Evolutionary conservation across 495 filamentous ascomycete species (phyloP), one percentile per base, ranked within the genome.

Genomic region (Penicillium chermesinum): DNA sequence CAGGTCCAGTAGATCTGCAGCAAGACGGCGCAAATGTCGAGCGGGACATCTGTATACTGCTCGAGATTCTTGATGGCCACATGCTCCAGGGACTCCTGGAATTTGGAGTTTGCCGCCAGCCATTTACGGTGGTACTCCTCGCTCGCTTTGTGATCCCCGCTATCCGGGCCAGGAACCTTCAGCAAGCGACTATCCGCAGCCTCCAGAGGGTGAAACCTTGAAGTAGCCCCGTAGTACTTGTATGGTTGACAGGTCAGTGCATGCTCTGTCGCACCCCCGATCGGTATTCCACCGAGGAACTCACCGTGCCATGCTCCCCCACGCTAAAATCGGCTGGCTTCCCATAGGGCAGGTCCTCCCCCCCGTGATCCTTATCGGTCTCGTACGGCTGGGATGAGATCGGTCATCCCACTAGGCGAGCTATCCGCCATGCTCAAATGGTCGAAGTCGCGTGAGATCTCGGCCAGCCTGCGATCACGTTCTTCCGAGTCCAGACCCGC

Each of bases 1-100:
- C 49, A 52, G 13, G 49, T 41, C 49, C 49, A 52, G 37, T 46
- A 52, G 2, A 52, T 41, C 22, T 52, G 13, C 15, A 52, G 25
- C 4, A 47, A 27, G 30, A 15, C 39, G 17, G 20, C 16, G 20
- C 49, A 46, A 7, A 35, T 16, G 32, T 40, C 36, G 5, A 41
- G n/a, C 7, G 37, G 41, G 10, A 47, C 36, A 40, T 47, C 42
- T 10, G 49, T 47, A 46, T 52, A 36, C 7, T 46, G 19, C 13
- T 12, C 2, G 1, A 52, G 15, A 41, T 47, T 46, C 10, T 13
- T 18, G 13, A 41, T 14, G 8, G 49, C 41, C 33, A 45, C 21
- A 30, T 34, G 45, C 22, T 52, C 49, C n/a, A 38, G 15, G 14
- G 49, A 47, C 9, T 41, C 36, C 22, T 52, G 49, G 22, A 46